These are phyloP conservation scores for Lichtheimia hyalospora DNA, from an alignment of 371 early-diverging fungal species.

Conservation along the genomic window DNA sequence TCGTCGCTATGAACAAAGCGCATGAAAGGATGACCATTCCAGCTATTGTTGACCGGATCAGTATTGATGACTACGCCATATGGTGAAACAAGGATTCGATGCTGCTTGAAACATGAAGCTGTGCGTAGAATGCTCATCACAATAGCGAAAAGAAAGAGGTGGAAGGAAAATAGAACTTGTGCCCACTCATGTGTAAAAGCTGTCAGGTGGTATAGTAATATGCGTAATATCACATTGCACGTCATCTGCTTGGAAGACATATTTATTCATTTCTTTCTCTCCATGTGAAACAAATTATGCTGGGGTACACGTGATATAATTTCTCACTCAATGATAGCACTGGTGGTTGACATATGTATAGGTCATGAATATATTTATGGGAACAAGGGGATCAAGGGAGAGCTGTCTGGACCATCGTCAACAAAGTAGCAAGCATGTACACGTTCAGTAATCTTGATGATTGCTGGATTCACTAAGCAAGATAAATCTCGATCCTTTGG, in stretches of 20 bases:
- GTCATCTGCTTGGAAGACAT: not conserved
- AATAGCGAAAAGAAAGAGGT: not conserved
- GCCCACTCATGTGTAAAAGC: not conserved
- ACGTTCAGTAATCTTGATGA: slow-evolving; percentile 6
- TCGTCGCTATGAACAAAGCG: slow-evolving; percentile 26
- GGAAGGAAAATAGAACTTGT: not conserved
- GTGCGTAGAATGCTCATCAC: not conserved
- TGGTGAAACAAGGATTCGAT: slow-evolving; percentile 8
- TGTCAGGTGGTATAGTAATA: not conserved
- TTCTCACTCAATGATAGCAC: no score
- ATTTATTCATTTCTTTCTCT: not conserved
- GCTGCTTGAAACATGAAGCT: not conserved
- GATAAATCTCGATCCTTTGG: slow-evolving; percentile 5
- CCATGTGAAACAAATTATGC: not conserved
- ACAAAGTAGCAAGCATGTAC: not conserved
- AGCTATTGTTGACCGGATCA: slow-evolving; percentile 4
- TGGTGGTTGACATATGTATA: no score
- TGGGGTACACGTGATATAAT: no score
- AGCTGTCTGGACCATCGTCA: not conserved
- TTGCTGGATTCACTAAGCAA: slow-evolving; percentile 1
- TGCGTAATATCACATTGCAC: not conserved
- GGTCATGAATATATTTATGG: no score
- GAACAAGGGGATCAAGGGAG: not conserved
- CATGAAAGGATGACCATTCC: slow-evolving; percentile 17
- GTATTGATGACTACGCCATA: slow-evolving; percentile 17